phyloP scores from a whole-genome alignment of 2,329 filamentous ascomycete species.

The Seiridium unicorne region DNA sequence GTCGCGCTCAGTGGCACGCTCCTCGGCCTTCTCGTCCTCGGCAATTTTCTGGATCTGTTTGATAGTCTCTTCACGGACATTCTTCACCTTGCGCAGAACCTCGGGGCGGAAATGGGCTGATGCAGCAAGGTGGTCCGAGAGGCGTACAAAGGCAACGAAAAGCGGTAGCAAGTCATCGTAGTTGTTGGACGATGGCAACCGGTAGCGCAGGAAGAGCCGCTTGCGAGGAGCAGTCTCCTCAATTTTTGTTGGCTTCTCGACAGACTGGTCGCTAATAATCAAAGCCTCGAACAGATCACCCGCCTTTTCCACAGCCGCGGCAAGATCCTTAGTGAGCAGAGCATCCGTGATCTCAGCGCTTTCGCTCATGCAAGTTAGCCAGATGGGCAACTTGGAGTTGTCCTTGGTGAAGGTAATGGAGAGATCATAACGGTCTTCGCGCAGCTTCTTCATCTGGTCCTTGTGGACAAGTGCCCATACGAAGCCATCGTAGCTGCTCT shows the following conservation, averaged over 20 bases:
- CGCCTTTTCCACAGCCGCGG: slow-evolving; percentile 73
- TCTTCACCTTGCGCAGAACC: slow-evolving; percentile 80
- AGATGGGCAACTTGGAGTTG: slow-evolving; percentile 80
- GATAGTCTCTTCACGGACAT: slow-evolving; percentile 76
- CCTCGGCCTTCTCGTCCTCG: slow-evolving; percentile 79
- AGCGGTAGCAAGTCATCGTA: slow-evolving; percentile 69
- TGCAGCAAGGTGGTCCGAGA: slow-evolving; percentile 79
- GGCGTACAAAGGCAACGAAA: slow-evolving; percentile 77
- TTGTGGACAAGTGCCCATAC: slow-evolving; percentile 97
- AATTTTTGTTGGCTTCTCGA: slow-evolving; percentile 83
- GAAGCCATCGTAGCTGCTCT: slow-evolving; percentile 80
- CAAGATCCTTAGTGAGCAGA: slow-evolving; percentile 83
- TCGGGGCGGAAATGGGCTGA: slow-evolving; percentile 85
- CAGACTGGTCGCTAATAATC: slow-evolving; percentile 85
- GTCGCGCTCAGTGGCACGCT: slow-evolving; percentile 69
- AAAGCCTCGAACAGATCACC: slow-evolving; percentile 84
- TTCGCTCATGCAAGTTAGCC: slow-evolving; percentile 95
- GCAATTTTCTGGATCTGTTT: slow-evolving; percentile 75
- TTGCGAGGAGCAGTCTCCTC: slow-evolving; percentile 84
- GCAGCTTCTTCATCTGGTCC: slow-evolving; percentile 83
- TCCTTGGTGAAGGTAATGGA: slow-evolving; percentile 94
- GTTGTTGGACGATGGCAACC: slow-evolving; percentile 62
- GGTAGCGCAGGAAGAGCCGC: slow-evolving; percentile 76
- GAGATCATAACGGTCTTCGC: slow-evolving; percentile 91
- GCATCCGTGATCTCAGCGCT: slow-evolving; percentile 90